Percentiles rank a stretch among this genome's conserved stretches.
phyloP scores from a whole-genome alignment of 2,329 filamentous ascomycete genomes.

The Dactylellina drechsleri region DNA sequence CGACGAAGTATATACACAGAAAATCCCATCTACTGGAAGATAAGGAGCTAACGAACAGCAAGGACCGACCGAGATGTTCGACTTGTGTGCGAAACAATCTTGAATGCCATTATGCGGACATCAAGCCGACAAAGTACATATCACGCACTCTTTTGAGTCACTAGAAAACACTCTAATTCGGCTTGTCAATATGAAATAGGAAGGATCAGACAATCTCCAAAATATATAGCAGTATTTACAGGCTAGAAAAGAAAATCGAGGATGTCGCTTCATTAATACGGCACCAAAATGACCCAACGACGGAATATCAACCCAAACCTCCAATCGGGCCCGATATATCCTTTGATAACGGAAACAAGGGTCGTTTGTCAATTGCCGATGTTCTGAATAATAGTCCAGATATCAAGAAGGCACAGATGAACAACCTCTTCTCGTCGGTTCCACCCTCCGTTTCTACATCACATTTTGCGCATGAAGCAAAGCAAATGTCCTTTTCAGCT shows the following conservation, averaged over 20 bases:
- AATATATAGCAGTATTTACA: slow-evolving; percentile 68
- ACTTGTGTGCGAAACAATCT: slow-evolving; percentile 66
- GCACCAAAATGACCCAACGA: slow-evolving; percentile 57
- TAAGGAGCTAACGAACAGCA: neutral
- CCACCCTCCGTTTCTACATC: neutral
- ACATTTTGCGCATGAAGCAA: slow-evolving; percentile 34
- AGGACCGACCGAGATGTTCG: slow-evolving; percentile 66
- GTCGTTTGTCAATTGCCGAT: slow-evolving; percentile 57
- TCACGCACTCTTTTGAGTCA: neutral
- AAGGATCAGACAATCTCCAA: slow-evolving; percentile 68
- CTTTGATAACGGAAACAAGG: slow-evolving; percentile 58
- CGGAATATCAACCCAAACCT: slow-evolving; percentile 58
- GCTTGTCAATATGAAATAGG: slow-evolving; percentile 58
- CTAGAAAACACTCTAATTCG: neutral
- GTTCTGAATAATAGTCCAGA: slow-evolving; percentile 61
- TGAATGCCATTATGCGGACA: slow-evolving; percentile 67
- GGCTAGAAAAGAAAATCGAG: slow-evolving; percentile 68
- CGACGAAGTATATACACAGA: slow-evolving; percentile 62
- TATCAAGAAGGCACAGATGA: slow-evolving; percentile 63
- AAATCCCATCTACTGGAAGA: neutral
- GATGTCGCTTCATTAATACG: slow-evolving; percentile 63
- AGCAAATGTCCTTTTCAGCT: slow-evolving; percentile 59
- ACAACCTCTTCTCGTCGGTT: slow-evolving; percentile 23
- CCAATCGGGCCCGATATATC: slow-evolving; percentile 54
- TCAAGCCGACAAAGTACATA: slow-evolving; percentile 66